phyloP scores from a whole-genome alignment of 768 basidiomycete genomes.

The Strobilomyces dryophilus region DNA sequence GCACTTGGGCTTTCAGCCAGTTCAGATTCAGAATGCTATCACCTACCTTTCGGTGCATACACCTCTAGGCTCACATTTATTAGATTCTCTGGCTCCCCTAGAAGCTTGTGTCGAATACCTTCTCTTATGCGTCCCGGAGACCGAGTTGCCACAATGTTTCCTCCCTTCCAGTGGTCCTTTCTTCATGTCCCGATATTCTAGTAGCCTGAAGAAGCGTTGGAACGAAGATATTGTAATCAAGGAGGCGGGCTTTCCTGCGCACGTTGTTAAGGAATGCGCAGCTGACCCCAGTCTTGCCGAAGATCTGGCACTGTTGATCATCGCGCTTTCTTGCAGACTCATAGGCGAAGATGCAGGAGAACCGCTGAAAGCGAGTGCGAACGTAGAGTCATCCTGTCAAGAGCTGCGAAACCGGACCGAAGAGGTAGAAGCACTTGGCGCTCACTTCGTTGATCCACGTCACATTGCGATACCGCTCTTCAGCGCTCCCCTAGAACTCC shows the following conservation, averaged over 20 bases:
- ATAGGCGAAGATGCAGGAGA: slow-evolving; percentile 39
- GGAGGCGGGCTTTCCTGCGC: slow-evolving; percentile 77
- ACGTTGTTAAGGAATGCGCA: slow-evolving; percentile 57
- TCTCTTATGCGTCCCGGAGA: slow-evolving; percentile 78
- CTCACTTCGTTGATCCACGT: slow-evolving; percentile 39
- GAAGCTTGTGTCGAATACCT: slow-evolving; percentile 85
- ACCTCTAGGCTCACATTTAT: slow-evolving; percentile 55
- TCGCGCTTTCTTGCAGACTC: slow-evolving; percentile 50
- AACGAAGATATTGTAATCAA: slow-evolving; percentile 75
- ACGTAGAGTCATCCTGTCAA: slow-evolving; percentile 11
- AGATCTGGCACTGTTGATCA: slow-evolving; percentile 54
- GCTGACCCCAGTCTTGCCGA: slow-evolving; percentile 35
- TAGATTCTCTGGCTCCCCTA: slow-evolving; percentile 54
- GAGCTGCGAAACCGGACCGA: slow-evolving; percentile 26
- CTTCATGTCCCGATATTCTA: slow-evolving; percentile 59
- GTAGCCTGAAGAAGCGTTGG: slow-evolving; percentile 73
- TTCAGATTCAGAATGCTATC: slow-evolving; percentile 49
- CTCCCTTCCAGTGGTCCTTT: slow-evolving; percentile 65
- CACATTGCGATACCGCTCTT: slow-evolving; percentile 60
- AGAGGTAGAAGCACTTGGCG: slow-evolving; percentile 56
- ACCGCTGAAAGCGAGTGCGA: slow-evolving; percentile 34
- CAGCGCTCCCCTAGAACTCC: slow-evolving; percentile 59
- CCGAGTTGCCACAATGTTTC: slow-evolving; percentile 77
- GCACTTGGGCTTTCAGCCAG: slow-evolving; percentile 62
- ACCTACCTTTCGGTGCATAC: slow-evolving; percentile 58